phyloP scores from a whole-genome alignment of 208 protist species.

The Leishmania tarentolae region DNA sequence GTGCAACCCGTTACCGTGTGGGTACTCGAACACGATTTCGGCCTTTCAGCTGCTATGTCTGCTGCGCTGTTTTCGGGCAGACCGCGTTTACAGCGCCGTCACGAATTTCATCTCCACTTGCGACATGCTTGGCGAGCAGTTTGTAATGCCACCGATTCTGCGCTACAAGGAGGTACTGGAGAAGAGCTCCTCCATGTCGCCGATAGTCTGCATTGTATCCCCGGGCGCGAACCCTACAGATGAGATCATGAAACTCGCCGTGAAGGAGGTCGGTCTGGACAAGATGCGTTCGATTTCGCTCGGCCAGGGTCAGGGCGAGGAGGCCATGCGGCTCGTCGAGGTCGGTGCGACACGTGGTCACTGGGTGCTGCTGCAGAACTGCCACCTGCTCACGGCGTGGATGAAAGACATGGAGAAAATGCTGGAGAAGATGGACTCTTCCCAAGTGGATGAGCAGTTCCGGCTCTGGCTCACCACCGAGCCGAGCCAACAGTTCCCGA shows the following conservation, averaged over 20 bases:
- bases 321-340: conserved; percentile 96
- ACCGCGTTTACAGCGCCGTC: conserved; percentile 95
- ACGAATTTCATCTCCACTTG: conserved; percentile 94
- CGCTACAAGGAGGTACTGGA: conserved; percentile 96
- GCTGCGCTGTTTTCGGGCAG: conserved; percentile 97
- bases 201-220: conserved; percentile 98
- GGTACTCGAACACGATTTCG: conserved; percentile 72
- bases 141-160: conserved; percentile 97
- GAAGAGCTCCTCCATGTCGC: conserved; percentile 91
- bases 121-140: conserved; percentile 93
- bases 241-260: conserved; percentile 98
- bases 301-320: conserved; percentile 97
- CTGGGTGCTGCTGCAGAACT: conserved; percentile 99
- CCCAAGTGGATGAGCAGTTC: conserved; percentile 97
- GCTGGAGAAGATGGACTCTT: conserved; percentile 95
- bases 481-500: conserved; percentile 97
- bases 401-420: conserved; percentile 98
- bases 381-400: conserved; percentile 98
- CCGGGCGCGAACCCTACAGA: conserved; percentile 98
- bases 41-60: conserved; percentile 95
- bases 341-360: conserved; percentile 94
- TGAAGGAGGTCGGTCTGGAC: conserved; percentile 93
- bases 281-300: conserved; percentile 97
- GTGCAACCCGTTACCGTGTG: conserved; percentile 70
- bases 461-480: conserved; percentile 99